phyloP scores from a whole-genome alignment of 768 basidiomycete species.

The Russula abietina region DNA sequence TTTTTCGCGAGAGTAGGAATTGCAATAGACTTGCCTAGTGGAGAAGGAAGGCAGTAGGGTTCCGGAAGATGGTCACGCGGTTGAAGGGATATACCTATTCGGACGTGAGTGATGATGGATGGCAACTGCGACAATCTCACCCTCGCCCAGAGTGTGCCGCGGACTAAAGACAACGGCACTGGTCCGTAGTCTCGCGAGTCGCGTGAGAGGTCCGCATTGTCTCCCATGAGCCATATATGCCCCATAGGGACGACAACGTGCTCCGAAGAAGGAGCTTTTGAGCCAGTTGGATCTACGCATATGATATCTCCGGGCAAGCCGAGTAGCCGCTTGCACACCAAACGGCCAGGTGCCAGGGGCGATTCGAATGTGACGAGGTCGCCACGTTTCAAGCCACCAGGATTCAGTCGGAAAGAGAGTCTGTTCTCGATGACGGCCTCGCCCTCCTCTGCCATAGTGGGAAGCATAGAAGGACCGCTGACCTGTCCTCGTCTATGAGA shows the following conservation, averaged over 20 bases:
- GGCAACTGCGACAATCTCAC: conserved; percentile 37
- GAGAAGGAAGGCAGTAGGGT: conserved; percentile 31
- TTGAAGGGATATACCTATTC: conserved; percentile 30
- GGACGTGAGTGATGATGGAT: conserved; percentile 1
- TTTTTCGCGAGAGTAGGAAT: conserved; percentile 48
- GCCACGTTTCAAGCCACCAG: conserved; percentile 54
- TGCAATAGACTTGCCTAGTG: conserved; percentile 21
- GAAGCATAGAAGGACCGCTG: conserved; percentile 74
- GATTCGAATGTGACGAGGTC: conserved; percentile 71
- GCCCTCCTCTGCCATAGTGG: conserved; percentile 54
- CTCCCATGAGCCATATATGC: conserved; percentile 87
- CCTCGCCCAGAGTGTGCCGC: conserved; percentile 58
- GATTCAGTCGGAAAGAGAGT: conserved; percentile 47
- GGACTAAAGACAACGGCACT: conserved; percentile 73
- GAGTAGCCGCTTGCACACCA: conserved; percentile 84
- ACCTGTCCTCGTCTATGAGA: conserved; percentile 39
- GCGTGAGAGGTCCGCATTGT: conserved; percentile 75
- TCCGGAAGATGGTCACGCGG: conserved; percentile 29
- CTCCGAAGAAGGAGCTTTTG: conserved; percentile 54
- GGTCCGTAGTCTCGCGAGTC: conserved; percentile 95
- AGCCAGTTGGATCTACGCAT: conserved; percentile 81
- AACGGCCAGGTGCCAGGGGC: conserved; percentile 56
- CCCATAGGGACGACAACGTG: conserved; percentile 78
- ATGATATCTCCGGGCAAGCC: conserved; percentile 87
- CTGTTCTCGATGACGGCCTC: conserved; percentile 63